phyloP scores from a whole-genome alignment of 495 filamentous ascomycete species.

The Podospora comata region DNA sequence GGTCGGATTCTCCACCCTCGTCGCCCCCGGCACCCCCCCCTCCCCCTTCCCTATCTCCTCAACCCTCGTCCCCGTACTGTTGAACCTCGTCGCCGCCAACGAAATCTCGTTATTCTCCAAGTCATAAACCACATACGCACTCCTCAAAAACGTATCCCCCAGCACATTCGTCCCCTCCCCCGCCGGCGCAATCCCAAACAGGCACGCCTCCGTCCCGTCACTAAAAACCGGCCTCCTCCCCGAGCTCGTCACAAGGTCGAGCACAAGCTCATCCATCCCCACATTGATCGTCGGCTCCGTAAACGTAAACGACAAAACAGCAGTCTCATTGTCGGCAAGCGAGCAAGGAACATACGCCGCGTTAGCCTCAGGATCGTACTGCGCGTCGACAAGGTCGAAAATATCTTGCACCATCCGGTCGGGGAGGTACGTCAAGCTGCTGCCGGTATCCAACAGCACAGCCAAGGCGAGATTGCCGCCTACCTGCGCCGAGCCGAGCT shows the following conservation, averaged over 20 bases:
- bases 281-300: conserved; percentile 66
- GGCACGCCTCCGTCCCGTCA: conserved; percentile 61
- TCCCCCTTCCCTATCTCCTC: conserved; percentile 68
- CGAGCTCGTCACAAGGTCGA: conserved; percentile 54
- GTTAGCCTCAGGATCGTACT: conserved; percentile 54
- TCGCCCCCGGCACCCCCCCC: conserved; percentile 66
- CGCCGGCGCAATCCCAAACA: conserved; percentile 75
- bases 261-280: conserved; percentile 70
- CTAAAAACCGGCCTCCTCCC: conserved; percentile 53
- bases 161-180: conserved; percentile 65
- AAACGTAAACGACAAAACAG: conserved; percentile 57
- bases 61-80: conserved; percentile 61
- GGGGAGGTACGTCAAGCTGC: conserved; percentile 84
- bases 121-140: conserved; percentile 91
- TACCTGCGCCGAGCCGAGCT: conserved; percentile 44
- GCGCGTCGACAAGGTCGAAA: conserved; percentile 60
- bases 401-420: conserved; percentile 61
- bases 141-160: conserved; percentile 90
- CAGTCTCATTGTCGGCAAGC: conserved; percentile 42
- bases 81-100: conserved; percentile 81
- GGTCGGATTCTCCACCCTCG: conserved; percentile 62
- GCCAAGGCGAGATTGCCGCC: conserved; percentile 58
- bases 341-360: conserved; percentile 72
- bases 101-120: conserved; percentile 83
- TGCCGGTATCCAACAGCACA: conserved; percentile 88